Conservation (phyloP, 2,329 filamentous ascomycete genomes). For the Pseudogymnoascus sp. region DNA sequence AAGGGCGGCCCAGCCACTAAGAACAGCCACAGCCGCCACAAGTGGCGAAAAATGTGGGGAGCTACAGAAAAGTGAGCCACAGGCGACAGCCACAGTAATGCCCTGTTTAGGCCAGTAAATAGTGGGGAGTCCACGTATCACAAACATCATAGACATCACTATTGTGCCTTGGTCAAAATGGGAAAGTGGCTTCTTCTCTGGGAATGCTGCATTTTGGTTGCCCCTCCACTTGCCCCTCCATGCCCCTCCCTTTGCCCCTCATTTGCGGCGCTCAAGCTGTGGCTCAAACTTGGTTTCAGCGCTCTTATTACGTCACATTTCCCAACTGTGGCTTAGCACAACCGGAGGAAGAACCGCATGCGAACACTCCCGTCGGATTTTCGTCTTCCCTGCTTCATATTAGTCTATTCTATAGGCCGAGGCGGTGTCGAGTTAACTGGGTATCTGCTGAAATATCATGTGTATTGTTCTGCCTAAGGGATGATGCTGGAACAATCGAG, state of each 20-base stretch:
- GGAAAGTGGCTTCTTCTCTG: background rate
- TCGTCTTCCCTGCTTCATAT: background rate
- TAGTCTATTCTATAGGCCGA: background rate
- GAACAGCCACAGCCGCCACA: background rate
- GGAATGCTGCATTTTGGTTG: background rate
- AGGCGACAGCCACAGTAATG: background rate
- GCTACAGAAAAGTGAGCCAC: background rate
- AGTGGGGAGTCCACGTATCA: background rate
- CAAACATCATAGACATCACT: background rate
- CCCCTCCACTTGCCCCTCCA: background rate
- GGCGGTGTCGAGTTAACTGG: background rate
- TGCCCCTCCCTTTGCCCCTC: background rate
- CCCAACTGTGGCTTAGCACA: slow-evolving; percentile 5
- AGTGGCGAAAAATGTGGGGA: slow-evolving; percentile 1
- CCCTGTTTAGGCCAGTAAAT: background rate
- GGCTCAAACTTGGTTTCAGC: slow-evolving; percentile 7
- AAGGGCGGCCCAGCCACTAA: background rate
- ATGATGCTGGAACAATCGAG: background rate
- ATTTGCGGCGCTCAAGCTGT: background rate
- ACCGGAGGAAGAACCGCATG: background rate
- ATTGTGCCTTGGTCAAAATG: background rate
- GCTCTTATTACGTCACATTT: background rate
- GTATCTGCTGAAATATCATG: background rate
- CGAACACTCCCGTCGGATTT: background rate
- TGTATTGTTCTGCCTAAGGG: background rate